phyloP scores from a whole-genome alignment of 768 basidiomycete species.

The Pleurotus platypus region DNA sequence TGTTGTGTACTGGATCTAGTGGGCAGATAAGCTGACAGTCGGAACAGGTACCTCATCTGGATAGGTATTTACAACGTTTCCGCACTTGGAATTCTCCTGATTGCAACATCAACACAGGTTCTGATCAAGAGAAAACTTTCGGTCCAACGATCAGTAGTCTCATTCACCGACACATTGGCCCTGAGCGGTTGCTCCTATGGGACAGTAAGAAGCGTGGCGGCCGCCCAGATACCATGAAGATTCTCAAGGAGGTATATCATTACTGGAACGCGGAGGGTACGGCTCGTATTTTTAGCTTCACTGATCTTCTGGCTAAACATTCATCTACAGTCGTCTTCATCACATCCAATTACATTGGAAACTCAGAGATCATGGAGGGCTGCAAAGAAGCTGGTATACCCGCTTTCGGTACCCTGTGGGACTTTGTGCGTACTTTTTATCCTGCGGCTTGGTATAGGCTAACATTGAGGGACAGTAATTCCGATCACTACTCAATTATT shows the following conservation, averaged over 20 bases:
- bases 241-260: slow-evolving; percentile 64
- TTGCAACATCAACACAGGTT: slow-evolving; percentile 35
- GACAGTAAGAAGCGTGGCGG: slow-evolving; percentile 69
- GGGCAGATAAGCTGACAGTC: slow-evolving; percentile 10
- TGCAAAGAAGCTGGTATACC: slow-evolving; percentile 70
- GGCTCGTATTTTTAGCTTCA: slow-evolving; percentile 3
- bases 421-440: slow-evolving; percentile 41
- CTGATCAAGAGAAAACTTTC: slow-evolving; percentile 81
- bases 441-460: slow-evolving; percentile 10
- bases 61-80: slow-evolving; percentile 42
- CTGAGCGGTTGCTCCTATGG: slow-evolving; percentile 74
- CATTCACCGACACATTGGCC: slow-evolving; percentile 67
- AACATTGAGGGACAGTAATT: slow-evolving; percentile 18
- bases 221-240: slow-evolving; percentile 74
- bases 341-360: slow-evolving; percentile 79
- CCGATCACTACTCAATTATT: not conserved
- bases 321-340: slow-evolving; percentile 62
- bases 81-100: slow-evolving; percentile 13
- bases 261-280: slow-evolving; percentile 71
- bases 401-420: slow-evolving; percentile 69
- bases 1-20: not conserved
- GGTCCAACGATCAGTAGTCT: slow-evolving; percentile 65
- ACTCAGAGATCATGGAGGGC: slow-evolving; percentile 76
- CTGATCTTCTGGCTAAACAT: slow-evolving; percentile 3
- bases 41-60: slow-evolving; percentile 72